Percentiles rank a stretch among this genome's conserved stretches.
Conservation (phyloP, 2,329 filamentous ascomycete species). For the Colletotrichum sp. region DNA sequence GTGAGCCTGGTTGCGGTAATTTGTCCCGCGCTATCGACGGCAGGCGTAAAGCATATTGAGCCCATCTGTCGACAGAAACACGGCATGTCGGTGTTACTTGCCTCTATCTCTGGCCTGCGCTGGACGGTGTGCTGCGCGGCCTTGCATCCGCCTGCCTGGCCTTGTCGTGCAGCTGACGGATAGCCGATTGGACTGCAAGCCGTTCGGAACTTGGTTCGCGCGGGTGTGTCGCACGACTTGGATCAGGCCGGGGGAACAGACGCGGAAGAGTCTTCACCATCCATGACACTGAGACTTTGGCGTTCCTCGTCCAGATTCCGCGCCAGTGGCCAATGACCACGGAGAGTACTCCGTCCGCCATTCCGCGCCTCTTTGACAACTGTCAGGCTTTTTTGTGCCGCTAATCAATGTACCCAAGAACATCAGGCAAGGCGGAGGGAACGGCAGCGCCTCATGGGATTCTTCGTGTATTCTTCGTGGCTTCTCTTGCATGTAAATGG, state of each 20-base stretch:
- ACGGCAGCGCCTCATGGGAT: not conserved
- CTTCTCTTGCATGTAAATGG: slow-evolving; percentile 14
- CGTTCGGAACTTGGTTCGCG: not conserved
- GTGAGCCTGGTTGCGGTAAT: slow-evolving; percentile 20
- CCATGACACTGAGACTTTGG: not conserved
- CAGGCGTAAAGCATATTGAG: slow-evolving; percentile 4
- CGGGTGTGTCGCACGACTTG: slow-evolving; percentile 9
- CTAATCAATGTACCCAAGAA: not conserved
- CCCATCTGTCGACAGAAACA: not conserved
- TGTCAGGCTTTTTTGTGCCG: not conserved
- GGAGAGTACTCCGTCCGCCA: not conserved
- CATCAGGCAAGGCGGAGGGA: not conserved
- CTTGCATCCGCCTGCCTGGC: not conserved
- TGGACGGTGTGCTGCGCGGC: not conserved
- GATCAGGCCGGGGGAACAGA: not conserved
- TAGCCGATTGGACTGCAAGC: not conserved
- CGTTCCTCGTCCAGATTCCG: not conserved
- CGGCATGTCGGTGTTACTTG: not conserved
- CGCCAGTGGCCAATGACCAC: not conserved
- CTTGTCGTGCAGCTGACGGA: not conserved
- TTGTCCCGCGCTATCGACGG: slow-evolving; percentile 19
- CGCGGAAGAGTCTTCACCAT: not conserved
- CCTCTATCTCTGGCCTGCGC: not conserved
- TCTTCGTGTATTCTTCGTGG: slow-evolving; percentile 14
- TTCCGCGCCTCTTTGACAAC: not conserved